Evolutionary conservation across 2,329 filamentous ascomycete genomes (phyloP), one percentile per base, ranked within the genome.

Genomic region (Trichoderma lentiforme): DNA sequence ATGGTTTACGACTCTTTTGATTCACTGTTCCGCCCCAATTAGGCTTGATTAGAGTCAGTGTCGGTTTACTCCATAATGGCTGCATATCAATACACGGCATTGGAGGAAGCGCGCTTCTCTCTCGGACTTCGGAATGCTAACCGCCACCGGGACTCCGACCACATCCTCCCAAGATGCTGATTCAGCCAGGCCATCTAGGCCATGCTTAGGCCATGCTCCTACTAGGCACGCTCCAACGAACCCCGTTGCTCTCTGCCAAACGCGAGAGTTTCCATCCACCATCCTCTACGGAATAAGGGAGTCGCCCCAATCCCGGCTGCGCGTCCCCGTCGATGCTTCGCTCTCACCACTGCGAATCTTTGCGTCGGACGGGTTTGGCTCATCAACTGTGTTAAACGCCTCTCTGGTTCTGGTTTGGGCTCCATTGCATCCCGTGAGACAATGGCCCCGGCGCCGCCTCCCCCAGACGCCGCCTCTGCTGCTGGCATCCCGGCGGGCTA

Each of bases 401-500:
- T 24, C 32, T 60, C 6, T 6, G 12, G 9, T 9, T 32, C 30
- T 32, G 34, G 34, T 36, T 36, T 36, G 34, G 34, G 14, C 34
- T 36, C 34, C 34, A 36, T 58, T 30, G 43, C 21, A 39, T 30
- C 15, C 47, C 32, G 34, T 32, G 34, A 63, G 61, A 58, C 64
- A 62, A 72, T 72, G 71, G 57, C 34, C 43, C 63, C 71, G 18
- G 71, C 57, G 65, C 71, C 71, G 43, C 64, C 65, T 60, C 65
- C 58, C 47, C 64, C 67, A 61, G 71, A 68, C 57, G 24, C 64
- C 18, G 65, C 58, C 56, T 51, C 64, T 28, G 65, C 56, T 12
- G 65, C 58, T 51, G 79, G 79, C n/a, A 74, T 75, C 36, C 79
- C 81, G 6, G 81, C 81, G 14, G 81, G 80, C 21, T 85, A 85